Conservation (phyloP, 2,329 filamentous ascomycete genomes). For the Xylariaceae sp. region DNA sequence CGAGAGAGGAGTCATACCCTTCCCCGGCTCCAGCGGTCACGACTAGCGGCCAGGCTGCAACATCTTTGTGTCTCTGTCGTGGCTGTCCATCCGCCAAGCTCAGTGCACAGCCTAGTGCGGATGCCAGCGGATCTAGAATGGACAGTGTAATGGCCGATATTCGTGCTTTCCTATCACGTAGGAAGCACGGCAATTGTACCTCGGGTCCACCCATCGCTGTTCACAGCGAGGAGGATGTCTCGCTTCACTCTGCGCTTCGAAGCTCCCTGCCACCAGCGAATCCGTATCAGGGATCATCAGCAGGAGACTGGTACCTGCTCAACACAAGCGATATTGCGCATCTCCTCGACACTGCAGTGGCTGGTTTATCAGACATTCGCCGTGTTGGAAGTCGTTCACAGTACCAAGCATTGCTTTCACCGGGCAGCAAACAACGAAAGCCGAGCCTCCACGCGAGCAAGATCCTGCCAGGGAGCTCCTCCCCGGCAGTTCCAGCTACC, state of each 20-base stretch:
- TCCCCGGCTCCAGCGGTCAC: slow-evolving; percentile 11
- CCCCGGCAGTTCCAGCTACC: slow-evolving; percentile 26
- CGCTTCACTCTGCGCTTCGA: no score
- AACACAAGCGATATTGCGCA: slow-evolving; percentile 28
- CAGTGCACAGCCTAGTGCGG: slow-evolving; percentile 1
- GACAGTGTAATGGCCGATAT: slow-evolving; percentile 25
- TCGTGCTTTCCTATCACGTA: slow-evolving; percentile 22
- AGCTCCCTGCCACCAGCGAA: no score
- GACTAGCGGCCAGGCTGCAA: not conserved
- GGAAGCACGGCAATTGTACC: slow-evolving; percentile 15
- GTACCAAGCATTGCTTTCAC: slow-evolving; percentile 22
- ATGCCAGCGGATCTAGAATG: slow-evolving; percentile 14
- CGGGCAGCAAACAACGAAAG: slow-evolving; percentile 14
- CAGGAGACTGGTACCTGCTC: no score
- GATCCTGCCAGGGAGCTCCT: slow-evolving; percentile 21
- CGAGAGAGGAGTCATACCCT: slow-evolving; percentile 4
- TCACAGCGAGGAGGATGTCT: no score
- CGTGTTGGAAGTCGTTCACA: slow-evolving; percentile 9
- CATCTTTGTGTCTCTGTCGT: slow-evolving; percentile 6
- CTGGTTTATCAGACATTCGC: slow-evolving; percentile 19
- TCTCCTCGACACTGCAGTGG: slow-evolving; percentile 29
- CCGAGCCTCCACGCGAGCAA: slow-evolving; percentile 16
- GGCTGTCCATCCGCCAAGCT: slow-evolving; percentile 3
- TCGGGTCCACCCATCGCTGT: not conserved
- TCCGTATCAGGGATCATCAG: no score